Conservation (phyloP, 1,284 basidiomycete species). For the Neolentinus lepideus region DNA sequence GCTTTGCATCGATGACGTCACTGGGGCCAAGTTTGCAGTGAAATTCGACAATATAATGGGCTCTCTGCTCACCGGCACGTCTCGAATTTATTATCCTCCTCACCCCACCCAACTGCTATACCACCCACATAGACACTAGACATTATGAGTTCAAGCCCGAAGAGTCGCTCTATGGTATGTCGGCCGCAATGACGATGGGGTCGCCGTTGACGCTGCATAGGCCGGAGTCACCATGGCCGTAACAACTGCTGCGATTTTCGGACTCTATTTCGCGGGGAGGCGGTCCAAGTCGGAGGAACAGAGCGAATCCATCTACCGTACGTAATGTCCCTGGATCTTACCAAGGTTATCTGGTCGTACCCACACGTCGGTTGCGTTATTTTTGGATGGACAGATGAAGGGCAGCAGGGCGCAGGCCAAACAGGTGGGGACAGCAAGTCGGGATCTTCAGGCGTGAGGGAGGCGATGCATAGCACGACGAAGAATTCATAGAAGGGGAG, state of each 20-base stretch:
- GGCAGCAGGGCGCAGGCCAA: not conserved
- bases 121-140: not conserved
- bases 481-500: not conserved
- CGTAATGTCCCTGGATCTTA: not conserved
- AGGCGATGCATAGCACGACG: not conserved
- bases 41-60: not conserved
- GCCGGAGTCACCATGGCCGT: not conserved
- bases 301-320: not conserved
- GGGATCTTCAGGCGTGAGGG: not conserved
- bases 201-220: not conserved
- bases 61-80: not conserved
- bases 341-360: not conserved
- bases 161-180: not conserved
- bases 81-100: not conserved
- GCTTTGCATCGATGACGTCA: not conserved
- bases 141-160: slow-evolving; percentile 1
- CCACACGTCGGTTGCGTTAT: not conserved
- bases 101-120: not conserved
- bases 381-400: not conserved
- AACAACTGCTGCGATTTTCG: not conserved
- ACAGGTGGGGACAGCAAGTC: not conserved
- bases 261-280: not conserved
- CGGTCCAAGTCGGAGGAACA: not conserved
- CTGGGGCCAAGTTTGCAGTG: not conserved
- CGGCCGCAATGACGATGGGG: not conserved